phyloP scores from a whole-genome alignment of 139 green algal genomes.

The Chlamydomonas eustigma region DNA sequence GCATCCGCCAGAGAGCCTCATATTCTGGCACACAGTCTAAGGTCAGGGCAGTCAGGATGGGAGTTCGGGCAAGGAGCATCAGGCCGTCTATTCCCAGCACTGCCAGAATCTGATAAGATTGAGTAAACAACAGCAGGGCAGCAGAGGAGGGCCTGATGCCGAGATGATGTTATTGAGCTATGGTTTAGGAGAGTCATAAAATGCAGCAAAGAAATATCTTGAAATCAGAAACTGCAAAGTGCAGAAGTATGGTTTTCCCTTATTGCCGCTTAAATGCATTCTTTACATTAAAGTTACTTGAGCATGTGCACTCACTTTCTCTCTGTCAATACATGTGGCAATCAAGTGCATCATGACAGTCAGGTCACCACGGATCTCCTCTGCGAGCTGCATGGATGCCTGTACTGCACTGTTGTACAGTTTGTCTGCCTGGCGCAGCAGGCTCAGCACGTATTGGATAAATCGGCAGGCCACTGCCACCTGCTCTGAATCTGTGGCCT shows the following conservation, averaged over 20 bases:
- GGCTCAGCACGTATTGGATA: constrained; percentile 16
- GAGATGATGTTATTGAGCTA: neutral
- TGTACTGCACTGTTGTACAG: constrained; percentile 27
- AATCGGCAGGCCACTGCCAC: constrained; percentile 16
- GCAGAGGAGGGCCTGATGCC: neutral
- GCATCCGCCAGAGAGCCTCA: constrained; percentile 22
- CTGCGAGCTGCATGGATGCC: constrained; percentile 23
- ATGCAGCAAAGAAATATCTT: no score
- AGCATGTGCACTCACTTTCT: neutral
- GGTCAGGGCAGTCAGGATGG: constrained; percentile 17
- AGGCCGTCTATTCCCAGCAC: constrained; percentile 11
- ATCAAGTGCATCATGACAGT: constrained; percentile 13
- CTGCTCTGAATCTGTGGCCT: neutral
- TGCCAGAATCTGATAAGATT: neutral
- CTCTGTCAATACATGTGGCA: constrained; percentile 1
- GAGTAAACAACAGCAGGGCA: neutral
- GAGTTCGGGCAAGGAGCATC: constrained; percentile 10
- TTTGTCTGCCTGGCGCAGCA: constrained; percentile 17
- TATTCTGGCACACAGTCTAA: constrained; percentile 21
- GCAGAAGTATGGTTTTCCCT: no score
- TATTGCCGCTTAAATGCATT: no score
- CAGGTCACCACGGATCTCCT: constrained; percentile 24
- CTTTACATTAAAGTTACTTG: no score
- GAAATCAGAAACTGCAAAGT: no score
- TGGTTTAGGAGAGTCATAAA: neutral